phyloP scores from a whole-genome alignment of 768 basidiomycete genomes.

The Psilocybe subaeruginosa region DNA sequence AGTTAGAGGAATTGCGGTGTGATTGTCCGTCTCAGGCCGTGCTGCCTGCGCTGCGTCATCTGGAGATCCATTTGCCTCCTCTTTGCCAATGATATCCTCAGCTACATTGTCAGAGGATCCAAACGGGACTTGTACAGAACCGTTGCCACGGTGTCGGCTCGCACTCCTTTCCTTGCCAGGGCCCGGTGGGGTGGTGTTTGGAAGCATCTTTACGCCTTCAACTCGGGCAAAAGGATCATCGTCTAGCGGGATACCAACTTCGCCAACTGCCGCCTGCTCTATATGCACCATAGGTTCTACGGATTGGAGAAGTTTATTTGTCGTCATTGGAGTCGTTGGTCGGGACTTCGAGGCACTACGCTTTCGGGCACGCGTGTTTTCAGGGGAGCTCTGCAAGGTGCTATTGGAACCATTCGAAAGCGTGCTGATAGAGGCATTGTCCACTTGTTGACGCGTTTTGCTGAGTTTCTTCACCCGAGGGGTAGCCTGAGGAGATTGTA shows the following conservation, averaged over 20 bases:
- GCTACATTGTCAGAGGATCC: conserved; percentile 14
- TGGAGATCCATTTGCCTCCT: neutral
- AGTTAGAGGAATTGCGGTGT: conserved; percentile 17
- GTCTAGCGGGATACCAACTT: conserved; percentile 43
- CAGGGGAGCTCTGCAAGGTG: conserved; percentile 18
- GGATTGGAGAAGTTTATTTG: neutral
- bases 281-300: conserved; percentile 26
- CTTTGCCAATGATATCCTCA: conserved; percentile 2
- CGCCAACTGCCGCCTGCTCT: conserved; percentile 30
- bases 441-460: conserved; percentile 26
- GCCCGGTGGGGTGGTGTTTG: conserved; percentile 23
- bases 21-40: conserved; percentile 14
- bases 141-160: conserved; percentile 9
- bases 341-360: conserved; percentile 18
- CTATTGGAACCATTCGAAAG: conserved; percentile 20
- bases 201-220: conserved; percentile 53
- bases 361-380: conserved; percentile 20
- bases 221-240: conserved; percentile 61
- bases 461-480: conserved; percentile 31
- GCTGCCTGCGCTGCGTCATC: neutral
- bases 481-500: conserved; percentile 18
- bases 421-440: conserved; percentile 11
- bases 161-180: conserved; percentile 11
- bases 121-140: conserved; percentile 6
- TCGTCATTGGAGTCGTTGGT: conserved; percentile 13